Evolutionary conservation across 2,329 filamentous ascomycete genomes (phyloP), one percentile per base, ranked within the genome.

Genomic region (Fusarium sp.): DNA sequence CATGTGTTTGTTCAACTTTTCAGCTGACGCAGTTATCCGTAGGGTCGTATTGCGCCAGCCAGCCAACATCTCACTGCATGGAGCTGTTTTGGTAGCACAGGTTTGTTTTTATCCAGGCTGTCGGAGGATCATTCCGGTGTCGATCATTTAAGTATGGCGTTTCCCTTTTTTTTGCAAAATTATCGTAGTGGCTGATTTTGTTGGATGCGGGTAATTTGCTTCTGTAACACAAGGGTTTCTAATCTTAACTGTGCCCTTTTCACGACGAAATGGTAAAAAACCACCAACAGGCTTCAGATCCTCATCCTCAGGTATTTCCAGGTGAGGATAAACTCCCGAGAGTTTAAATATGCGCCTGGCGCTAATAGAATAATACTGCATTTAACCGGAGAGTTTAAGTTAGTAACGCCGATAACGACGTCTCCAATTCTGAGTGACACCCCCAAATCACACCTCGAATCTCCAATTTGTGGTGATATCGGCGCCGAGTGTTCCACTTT

Each of bases 331-430:
- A 54, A 59, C 60, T 66, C 38, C 67, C 66, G 66, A 60, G 45
- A 62, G 41, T 30, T 66, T 59, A 39, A 65, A 70, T 22, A 39
- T 44, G 42, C 45, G 45, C n/a, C 32, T 36, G 32, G 42, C 60
- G 36, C 54, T 70, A 42, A 55, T 6, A 15, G 30, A 44, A 10
- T 10, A 20, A 22, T n/a, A 24, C 32, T 65, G 60, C 41, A 70
- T 70, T 70, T 70, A 70, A 65, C 67, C 67, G 66, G 66, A 28
- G 30, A 62, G 24, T 66, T 48, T 12, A 44, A 38, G 45, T 54
- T 28, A 55, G 51, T 42, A 42, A 55, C 36, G 14, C 60, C 41
- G 52, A 62, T 26, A 56, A 26, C 48, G 20, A 42, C 24, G 28
- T 62, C 58, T 56, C 58, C 58, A 61, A 61, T 32, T 55, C 36